Conservation (phyloP, 306 rosid species). For the Malus domestica region ASM211411v1 NC_041796.1:7204501-7205000, state of each 20-base stretch:
- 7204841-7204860: neutral
- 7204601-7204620: neutral
- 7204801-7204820: neutral
- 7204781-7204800: neutral
- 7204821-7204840: neutral
- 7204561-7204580: conserved; percentile 5
- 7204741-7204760: neutral
- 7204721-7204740: conserved; percentile 17
- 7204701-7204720: conserved; percentile 20
- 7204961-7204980: neutral
- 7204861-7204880: neutral
- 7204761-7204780: neutral
- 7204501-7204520: conserved; percentile 62
- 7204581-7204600: neutral
- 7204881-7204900: neutral
- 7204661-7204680: neutral
- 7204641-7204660: neutral
- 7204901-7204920: neutral
- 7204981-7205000: neutral
- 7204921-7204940: neutral
- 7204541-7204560: conserved; percentile 28
- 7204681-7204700: conserved; percentile 30
- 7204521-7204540: conserved; percentile 31
- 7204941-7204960: neutral
- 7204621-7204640: neutral